Percentiles rank a stretch among this genome's conserved stretches.
These are phyloP conservation scores for Suillus placidus DNA, from an alignment of 768 basidiomycete genomes.

Conservation along the genomic window DNA sequence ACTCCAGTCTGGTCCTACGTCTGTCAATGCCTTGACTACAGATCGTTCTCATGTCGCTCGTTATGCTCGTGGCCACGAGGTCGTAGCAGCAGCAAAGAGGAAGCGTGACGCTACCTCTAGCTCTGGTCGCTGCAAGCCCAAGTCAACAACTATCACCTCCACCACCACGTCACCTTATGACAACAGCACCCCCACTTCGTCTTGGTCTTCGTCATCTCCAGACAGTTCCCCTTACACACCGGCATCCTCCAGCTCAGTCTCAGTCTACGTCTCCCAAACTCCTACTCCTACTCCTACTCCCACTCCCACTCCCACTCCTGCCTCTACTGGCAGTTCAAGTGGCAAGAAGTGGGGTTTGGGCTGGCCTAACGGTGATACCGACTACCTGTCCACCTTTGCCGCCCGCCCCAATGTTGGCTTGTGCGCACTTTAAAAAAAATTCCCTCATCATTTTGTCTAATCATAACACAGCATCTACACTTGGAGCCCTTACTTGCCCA, in stretches of 20 bases:
- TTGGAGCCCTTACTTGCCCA: slow-evolving; percentile 62
- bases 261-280: not conserved
- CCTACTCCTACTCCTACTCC: slow-evolving; percentile 24
- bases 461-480: slow-evolving; percentile 51
- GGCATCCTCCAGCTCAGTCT: slow-evolving; percentile 17
- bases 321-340: slow-evolving; percentile 16
- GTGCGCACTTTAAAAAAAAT: slow-evolving; percentile 37
- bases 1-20: slow-evolving; percentile 47
- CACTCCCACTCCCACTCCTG: slow-evolving; percentile 10
- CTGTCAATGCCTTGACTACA: slow-evolving; percentile 56
- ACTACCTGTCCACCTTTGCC: slow-evolving; percentile 53
- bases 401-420: slow-evolving; percentile 40
- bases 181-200: slow-evolving; percentile 18
- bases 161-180: not conserved
- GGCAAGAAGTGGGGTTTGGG: slow-evolving; percentile 61
- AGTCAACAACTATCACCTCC: slow-evolving; percentile 37
- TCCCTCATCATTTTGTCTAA: slow-evolving; percentile 1
- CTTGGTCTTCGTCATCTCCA: slow-evolving; percentile 18
- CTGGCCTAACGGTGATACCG: slow-evolving; percentile 62
- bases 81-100: slow-evolving; percentile 46
- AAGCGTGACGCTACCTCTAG: slow-evolving; percentile 43
- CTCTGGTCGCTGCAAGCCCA: slow-evolving; percentile 59
- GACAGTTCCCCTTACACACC: slow-evolving; percentile 9
- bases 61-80: slow-evolving; percentile 46
- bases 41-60: slow-evolving; percentile 44